A percentile compares a stretch with the other conserved stretches of the same genome.
phyloP scores from a whole-genome alignment of 208 protist species.

The Trypanosomatidae sp. region DNA sequence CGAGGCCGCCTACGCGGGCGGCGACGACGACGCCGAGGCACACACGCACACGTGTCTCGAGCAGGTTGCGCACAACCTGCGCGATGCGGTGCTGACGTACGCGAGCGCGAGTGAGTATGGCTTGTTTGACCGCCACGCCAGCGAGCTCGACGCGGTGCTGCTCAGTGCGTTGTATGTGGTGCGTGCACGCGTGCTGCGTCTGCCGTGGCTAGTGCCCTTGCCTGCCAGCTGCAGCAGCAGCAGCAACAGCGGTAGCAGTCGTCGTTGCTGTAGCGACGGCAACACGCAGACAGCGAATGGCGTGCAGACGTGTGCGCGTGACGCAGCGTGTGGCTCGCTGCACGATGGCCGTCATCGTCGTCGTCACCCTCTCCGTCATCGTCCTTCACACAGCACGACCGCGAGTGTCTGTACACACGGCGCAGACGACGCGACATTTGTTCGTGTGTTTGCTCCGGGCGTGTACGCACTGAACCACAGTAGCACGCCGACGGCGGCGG shows the following conservation, averaged over 20 bases:
- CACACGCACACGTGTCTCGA: conserved; percentile 47
- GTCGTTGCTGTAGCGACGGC: not conserved
- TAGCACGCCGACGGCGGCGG: conserved; percentile 11
- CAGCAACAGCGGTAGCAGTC: not conserved
- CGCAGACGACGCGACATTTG: no score
- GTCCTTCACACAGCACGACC: no score
- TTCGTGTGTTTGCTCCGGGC: conserved; percentile 54
- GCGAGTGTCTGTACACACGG: no score
- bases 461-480: conserved; percentile 62
- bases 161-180: conserved; percentile 56
- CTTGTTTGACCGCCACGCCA: conserved; percentile 28
- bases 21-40: conserved; percentile 5
- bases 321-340: no score
- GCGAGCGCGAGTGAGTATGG: conserved; percentile 34
- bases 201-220: conserved; percentile 27
- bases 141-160: conserved; percentile 33
- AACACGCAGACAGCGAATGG: no score
- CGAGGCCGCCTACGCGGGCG: conserved; percentile 22
- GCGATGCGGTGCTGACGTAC: conserved; percentile 44
- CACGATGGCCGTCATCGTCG: no score
- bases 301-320: no score
- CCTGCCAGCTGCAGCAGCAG: not conserved
- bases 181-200: conserved; percentile 32
- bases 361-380: no score
- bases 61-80: conserved; percentile 49